Evolutionary conservation across 1,139 yeast species (phyloP).

Genomic region (Taiozyma sp.): DNA sequence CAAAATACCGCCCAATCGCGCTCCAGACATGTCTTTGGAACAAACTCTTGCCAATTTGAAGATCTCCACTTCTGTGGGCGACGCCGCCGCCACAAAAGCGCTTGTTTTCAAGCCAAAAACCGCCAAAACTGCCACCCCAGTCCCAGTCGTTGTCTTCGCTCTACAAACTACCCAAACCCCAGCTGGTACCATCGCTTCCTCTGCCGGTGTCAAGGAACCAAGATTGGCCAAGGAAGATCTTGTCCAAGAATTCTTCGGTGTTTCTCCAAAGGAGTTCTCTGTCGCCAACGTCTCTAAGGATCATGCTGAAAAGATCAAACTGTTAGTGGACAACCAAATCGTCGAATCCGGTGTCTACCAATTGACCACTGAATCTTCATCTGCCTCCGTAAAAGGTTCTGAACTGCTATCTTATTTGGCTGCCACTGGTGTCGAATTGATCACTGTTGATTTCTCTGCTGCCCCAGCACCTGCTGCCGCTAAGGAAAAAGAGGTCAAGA

Average conservation of each 20-base stretch:
- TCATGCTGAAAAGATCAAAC: constrained; percentile 58
- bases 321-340: constrained; percentile 61
- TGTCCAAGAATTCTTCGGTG: constrained; percentile 60
- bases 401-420: constrained; percentile 49
- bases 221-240: constrained; percentile 83
- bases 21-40: constrained; percentile 46
- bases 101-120: constrained; percentile 91
- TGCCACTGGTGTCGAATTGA: constrained; percentile 49
- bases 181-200: constrained; percentile 55
- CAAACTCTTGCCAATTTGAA: constrained; percentile 51
- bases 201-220: constrained; percentile 78
- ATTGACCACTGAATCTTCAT: constrained; percentile 54
- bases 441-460: constrained; percentile 23
- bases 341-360: constrained; percentile 42
- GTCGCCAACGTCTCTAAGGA: constrained; percentile 52
- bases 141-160: constrained; percentile 81
- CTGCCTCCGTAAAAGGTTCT: constrained; percentile 51
- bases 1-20: neutral
- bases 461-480: constrained; percentile 24
- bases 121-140: constrained; percentile 75
- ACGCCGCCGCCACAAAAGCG: constrained; percentile 56
- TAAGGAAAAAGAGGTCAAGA: constrained; percentile 26
- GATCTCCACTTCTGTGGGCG: constrained; percentile 39
- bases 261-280: constrained; percentile 62
- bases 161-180: constrained; percentile 70